Evolutionary conservation across 352 stramenopile genomes (phyloP).

Genomic region (Lagenidium sp.): DNA sequence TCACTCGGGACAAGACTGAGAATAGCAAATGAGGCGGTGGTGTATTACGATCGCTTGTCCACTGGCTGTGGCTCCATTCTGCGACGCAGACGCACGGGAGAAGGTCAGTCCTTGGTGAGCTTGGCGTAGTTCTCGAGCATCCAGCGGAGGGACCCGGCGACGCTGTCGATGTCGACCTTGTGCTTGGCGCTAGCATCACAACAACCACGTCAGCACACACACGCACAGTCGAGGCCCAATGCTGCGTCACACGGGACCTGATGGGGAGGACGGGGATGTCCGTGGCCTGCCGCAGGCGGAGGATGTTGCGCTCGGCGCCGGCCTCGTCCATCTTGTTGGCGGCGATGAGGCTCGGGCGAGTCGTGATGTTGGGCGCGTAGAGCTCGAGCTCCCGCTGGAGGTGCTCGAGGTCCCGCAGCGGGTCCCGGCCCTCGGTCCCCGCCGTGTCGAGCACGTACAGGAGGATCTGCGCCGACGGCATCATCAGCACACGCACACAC

Average conservation of each 20-base stretch:
- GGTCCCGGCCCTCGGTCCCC: constrained; percentile 69
- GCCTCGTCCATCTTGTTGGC: constrained; percentile 89
- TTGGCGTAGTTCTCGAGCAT: constrained; percentile 37
- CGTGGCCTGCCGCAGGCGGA: constrained; percentile 56
- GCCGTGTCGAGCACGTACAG: constrained; percentile 83
- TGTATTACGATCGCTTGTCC: not conserved
- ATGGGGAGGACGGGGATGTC: constrained; percentile 74
- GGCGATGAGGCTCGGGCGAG: constrained; percentile 72
- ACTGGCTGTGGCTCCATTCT: too few species aligned
- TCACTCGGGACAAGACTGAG: not conserved
- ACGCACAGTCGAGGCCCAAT: too few species aligned
- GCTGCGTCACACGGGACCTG: too few species aligned
- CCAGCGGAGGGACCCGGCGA: constrained; percentile 57
- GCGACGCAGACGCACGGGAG: too few species aligned
- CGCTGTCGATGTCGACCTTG: constrained; percentile 79
- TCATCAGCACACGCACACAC: not conserved
- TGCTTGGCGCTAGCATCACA: constrained; percentile 49
- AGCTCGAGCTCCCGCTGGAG: constrained; percentile 82
- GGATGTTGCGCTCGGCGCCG: constrained; percentile 73
- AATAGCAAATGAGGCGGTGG: too few species aligned
- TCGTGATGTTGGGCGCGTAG: constrained; percentile 82
- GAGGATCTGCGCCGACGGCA: constrained; percentile 42
- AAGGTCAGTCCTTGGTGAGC: constrained; percentile 30
- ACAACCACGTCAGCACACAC: too few species aligned
- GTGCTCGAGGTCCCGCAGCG: constrained; percentile 63